phyloP scores from a whole-genome alignment of 225 moss, liverwort and hornwort species.

The Marchantia polymorpha region DNA sequence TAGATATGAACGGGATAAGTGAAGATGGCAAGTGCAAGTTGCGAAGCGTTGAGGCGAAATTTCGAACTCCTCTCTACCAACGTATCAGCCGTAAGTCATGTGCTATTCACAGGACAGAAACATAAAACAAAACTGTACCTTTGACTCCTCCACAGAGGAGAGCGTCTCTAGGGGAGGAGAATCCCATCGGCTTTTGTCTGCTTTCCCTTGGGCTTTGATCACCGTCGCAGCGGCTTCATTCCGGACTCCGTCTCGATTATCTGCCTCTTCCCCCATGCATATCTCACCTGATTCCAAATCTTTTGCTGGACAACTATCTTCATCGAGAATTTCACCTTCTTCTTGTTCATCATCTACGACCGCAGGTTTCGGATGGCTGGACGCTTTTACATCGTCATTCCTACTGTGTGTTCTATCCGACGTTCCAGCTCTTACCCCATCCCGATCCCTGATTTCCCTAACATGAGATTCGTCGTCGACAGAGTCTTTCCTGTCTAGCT shows the following conservation, averaged over 20 bases:
- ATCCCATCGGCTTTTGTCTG: background rate
- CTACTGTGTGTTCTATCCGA: slow-evolving; percentile 1
- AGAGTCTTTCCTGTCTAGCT: background rate
- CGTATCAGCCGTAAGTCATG: too few species aligned
- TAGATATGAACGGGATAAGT: too few species aligned
- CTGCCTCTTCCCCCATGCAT: background rate
- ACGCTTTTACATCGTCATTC: background rate
- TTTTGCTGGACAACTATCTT: slow-evolving; percentile 27
- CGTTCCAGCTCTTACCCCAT: slow-evolving; percentile 3
- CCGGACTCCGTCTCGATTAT: background rate
- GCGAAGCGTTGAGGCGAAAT: too few species aligned
- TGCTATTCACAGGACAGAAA: too few species aligned
- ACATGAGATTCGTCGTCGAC: background rate
- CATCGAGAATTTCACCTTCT: slow-evolving; percentile 50
- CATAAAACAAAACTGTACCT: background rate
- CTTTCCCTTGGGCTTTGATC: too few species aligned
- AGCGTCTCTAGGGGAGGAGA: background rate
- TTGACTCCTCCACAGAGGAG: background rate
- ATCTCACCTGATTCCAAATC: slow-evolving; percentile 38
- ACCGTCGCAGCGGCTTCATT: background rate
- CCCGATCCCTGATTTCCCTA: slow-evolving; percentile 20
- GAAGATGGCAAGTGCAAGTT: too few species aligned
- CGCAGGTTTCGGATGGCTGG: background rate
- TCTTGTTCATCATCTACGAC: slow-evolving; percentile 38
- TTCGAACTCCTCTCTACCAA: too few species aligned